These are phyloP conservation scores for Ceriops zippeliana DNA, from an alignment of 345 rosid genomes.

Conservation along the genomic window DNA sequence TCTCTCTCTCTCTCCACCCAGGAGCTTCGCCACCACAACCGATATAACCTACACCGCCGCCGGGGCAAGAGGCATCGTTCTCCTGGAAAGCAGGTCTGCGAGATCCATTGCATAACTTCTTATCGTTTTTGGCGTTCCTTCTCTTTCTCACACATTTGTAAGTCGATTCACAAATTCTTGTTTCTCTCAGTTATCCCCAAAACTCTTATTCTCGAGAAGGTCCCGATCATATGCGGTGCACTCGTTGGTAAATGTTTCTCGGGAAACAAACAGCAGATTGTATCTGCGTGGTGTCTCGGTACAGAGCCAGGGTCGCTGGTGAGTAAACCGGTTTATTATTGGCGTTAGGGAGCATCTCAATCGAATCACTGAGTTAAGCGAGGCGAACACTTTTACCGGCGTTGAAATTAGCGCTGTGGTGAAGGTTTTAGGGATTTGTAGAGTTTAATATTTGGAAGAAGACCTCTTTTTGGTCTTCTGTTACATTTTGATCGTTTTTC, in stretches of 20 bases:
- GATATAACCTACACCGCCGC: slow-evolving; percentile 12
- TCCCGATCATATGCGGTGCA: not conserved
- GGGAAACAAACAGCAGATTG: slow-evolving; percentile 4
- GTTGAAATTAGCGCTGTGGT: slow-evolving; percentile 6
- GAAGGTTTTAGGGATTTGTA: slow-evolving; percentile 13
- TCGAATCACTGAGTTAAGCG: slow-evolving; percentile 6
- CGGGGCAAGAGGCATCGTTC: slow-evolving; percentile 13
- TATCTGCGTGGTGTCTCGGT: not conserved
- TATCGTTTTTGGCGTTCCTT: not conserved
- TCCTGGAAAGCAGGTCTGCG: slow-evolving; percentile 1
- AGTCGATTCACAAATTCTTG: not conserved
- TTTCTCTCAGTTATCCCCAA: not conserved
- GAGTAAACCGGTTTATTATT: not conserved
- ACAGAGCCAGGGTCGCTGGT: slow-evolving; percentile 16
- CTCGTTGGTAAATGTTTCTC: slow-evolving; percentile 1
- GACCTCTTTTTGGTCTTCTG: slow-evolving; percentile 1
- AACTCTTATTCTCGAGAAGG: not conserved
- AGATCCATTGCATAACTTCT: not conserved
- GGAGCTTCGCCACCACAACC: slow-evolving; percentile 10
- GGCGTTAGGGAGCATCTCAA: slow-evolving; percentile 6
- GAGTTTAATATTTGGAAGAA: slow-evolving; percentile 1
- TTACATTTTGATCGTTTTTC: not conserved
- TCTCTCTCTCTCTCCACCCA: not conserved
- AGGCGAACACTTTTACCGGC: not conserved
- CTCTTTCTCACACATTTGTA: not conserved